A percentile compares a stretch with the other conserved stretches of the same genome.
phyloP scores from a whole-genome alignment of 805 yeast species.

The Metschnikowia lochheadii region DNA sequence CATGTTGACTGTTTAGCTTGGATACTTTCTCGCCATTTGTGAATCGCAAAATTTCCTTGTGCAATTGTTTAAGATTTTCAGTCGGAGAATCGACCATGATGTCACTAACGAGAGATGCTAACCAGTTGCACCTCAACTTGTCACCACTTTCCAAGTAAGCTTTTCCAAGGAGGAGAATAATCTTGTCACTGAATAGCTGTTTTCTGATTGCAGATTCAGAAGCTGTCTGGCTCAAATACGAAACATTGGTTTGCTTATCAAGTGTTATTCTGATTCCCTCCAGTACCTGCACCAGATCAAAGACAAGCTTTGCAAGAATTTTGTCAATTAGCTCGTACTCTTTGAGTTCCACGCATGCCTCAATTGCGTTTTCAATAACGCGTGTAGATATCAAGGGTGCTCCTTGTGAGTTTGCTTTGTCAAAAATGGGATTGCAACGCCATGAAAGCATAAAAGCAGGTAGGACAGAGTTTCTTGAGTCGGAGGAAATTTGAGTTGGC shows the following conservation, averaged over 20 bases:
- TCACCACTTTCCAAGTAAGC: conserved; percentile 9
- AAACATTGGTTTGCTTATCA: neutral
- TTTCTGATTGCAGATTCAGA: neutral
- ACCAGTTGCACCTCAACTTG: conserved; percentile 13
- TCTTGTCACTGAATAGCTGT: conserved; percentile 9
- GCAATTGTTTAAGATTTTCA: neutral
- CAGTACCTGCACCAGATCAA: conserved; percentile 11
- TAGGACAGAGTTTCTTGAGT: conserved; percentile 7
- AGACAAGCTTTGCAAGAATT: conserved; percentile 29
- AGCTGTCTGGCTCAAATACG: neutral
- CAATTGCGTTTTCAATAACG: conserved; percentile 26
- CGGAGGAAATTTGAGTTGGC: conserved; percentile 17
- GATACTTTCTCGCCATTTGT: neutral
- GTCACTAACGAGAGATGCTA: conserved; percentile 7
- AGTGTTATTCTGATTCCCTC: conserved; percentile 6
- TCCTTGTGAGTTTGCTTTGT: neutral
- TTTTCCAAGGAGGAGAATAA: conserved; percentile 9
- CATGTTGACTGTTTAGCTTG: neutral
- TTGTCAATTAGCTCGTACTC: conserved; percentile 29
- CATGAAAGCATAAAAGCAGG: conserved; percentile 23
- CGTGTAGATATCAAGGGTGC: conserved; percentile 14
- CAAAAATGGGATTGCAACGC: conserved; percentile 10
- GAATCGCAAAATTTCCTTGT: neutral
- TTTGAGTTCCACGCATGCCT: conserved; percentile 25
- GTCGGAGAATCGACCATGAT: neutral